Evolutionary conservation across 257 asterid genomes (phyloP).

Genomic region (Nicotiana attenuata): DNA sequence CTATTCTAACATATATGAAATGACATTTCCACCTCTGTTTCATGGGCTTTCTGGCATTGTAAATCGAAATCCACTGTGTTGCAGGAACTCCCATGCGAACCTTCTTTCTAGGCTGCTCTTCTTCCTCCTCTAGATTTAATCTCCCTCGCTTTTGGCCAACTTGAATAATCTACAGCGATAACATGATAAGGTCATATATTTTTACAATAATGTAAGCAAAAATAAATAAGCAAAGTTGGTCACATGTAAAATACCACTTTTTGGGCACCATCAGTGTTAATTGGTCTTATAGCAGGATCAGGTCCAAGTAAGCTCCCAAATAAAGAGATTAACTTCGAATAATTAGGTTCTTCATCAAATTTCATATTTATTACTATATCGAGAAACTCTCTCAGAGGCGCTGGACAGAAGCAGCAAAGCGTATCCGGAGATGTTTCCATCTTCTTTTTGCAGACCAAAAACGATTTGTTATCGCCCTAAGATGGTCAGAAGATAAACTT

Average conservation of each 20-base stretch:
- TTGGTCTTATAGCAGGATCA: slow-evolving; percentile 40
- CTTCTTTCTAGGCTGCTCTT: slow-evolving; percentile 38
- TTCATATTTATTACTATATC: slow-evolving; percentile 39
- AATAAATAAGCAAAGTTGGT: slow-evolving; percentile 3
- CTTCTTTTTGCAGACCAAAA: slow-evolving; percentile 41
- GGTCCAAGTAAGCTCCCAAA: slow-evolving; percentile 38
- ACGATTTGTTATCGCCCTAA: slow-evolving; percentile 48
- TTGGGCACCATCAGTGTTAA: slow-evolving; percentile 42
- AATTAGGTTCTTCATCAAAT: slow-evolving; percentile 47
- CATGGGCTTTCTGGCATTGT: slow-evolving; percentile 47
- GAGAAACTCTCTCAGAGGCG: slow-evolving; percentile 35
- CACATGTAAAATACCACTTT: slow-evolving; percentile 22
- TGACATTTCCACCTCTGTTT: slow-evolving; percentile 32
- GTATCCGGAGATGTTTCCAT: slow-evolving; percentile 40
- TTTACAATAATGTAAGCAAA: neutral
- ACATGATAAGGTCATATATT: slow-evolving; percentile 1
- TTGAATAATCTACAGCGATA: slow-evolving; percentile 24
- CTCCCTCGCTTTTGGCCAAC: slow-evolving; percentile 39
- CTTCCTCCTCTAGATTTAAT: slow-evolving; percentile 31
- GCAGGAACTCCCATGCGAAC: slow-evolving; percentile 41
- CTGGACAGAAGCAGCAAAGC: slow-evolving; percentile 41
- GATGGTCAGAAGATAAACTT: neutral
- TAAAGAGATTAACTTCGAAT: slow-evolving; percentile 37
- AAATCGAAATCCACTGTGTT: slow-evolving; percentile 40
- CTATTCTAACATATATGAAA: too few relatives aligned